Base-by-base conservation (phyloP, 2,329 filamentous ascomycete species). In the Alternaria sp. region DNA sequence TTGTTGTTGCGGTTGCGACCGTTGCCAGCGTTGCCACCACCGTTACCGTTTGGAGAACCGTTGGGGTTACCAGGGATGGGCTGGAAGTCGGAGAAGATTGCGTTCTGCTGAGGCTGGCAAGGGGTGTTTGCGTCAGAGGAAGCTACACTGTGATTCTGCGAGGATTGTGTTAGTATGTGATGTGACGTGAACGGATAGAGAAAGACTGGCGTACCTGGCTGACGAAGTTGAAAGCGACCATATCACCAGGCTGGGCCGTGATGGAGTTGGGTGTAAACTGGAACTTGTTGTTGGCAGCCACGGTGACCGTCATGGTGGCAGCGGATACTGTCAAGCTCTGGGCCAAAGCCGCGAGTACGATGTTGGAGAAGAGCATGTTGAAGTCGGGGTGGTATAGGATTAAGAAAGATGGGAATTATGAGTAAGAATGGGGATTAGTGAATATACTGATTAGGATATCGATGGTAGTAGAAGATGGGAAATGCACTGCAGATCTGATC, bases 211-310 rank as follows among this genome's bases (percentile, higher is more conserved):
- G 52, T 64, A 70, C 66, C 59, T 68, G 67, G 32, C 61, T 45
- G n/a, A 71, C 65, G 28, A 72, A 72, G 54, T 68, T 70, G 61
- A 74, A 74, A 11, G 69, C 69, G 10, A 74, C 69, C 60, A 68
- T 72, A 49, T 74, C 71, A 56, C 71, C 71, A 3, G 70, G 68
- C 59, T 71, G 68, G 20, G 71, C 71, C 22, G 65, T 72, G 34
- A 74, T 51, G 14, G 66, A 60, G 58, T 72, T 71, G 20, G 72
- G 72, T 11, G 69, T 71, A 44, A 74, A 74, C 16, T 65, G 64
- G 63, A 74, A 74, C 60, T 73, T 69, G 54, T 73, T 73, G 65
- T 74, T 74, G 10, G 70, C 68, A n/a, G 66, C 72, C 27, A 74
- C 72, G 9, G 72, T 73, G 54, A 74, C 72, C 62, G 65, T 62